These are phyloP conservation scores for Podospora pseudocomata DNA, from an alignment of 495 filamentous ascomycete species.

Conservation along the genomic window DNA sequence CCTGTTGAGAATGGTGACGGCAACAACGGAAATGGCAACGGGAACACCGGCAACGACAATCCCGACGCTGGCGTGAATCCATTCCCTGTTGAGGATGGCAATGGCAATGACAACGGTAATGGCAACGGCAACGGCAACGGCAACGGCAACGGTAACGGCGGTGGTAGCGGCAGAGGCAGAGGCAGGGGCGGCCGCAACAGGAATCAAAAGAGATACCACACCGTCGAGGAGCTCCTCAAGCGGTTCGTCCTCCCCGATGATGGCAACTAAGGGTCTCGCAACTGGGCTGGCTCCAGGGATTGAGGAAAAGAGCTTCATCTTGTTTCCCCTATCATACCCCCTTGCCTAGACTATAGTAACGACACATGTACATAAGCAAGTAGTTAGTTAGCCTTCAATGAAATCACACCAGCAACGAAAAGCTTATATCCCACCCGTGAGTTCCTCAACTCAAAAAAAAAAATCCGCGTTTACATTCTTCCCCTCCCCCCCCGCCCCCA, in stretches of 20 bases:
- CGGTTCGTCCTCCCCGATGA: conserved; percentile 1
- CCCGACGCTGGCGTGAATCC: neutral
- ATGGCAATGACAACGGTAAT: neutral
- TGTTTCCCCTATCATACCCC: neutral
- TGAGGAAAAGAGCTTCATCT: neutral
- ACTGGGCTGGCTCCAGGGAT: neutral
- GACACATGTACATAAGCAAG: too few relatives aligned
- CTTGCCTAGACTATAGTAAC: neutral
- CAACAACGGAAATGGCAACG: neutral
- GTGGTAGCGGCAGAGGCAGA: neutral
- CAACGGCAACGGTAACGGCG: neutral
- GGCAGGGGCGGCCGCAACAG: neutral
- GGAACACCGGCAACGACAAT: neutral
- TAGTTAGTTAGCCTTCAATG: too few relatives aligned
- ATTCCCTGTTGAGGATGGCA: neutral
- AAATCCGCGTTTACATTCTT: too few relatives aligned
- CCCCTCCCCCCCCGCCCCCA: too few relatives aligned
- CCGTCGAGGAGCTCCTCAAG: conserved; percentile 1
- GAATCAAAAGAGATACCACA: neutral
- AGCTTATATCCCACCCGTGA: too few relatives aligned
- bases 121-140: neutral
- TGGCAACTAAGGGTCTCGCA: neutral
- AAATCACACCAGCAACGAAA: too few relatives aligned
- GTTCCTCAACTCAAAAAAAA: too few relatives aligned
- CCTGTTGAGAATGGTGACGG: neutral